Evolutionary conservation across 2,329 filamentous ascomycete genomes (phyloP), one percentile per base, ranked within the genome.

Genomic region (Sarocladiaceae sp.): DNA sequence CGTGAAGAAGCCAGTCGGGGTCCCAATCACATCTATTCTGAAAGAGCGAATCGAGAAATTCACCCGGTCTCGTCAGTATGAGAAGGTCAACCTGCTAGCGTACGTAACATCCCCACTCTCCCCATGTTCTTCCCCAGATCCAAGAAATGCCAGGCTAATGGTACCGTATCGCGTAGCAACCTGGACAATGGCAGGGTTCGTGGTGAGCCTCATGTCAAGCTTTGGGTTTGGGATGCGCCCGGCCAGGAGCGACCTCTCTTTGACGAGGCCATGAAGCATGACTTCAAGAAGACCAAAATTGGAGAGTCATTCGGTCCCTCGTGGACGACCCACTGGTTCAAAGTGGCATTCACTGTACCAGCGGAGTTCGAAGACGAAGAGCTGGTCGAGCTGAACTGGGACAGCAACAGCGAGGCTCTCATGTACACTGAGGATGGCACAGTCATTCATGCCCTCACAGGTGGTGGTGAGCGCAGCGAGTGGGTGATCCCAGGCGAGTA

Each of bases 281-380:
- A 85, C 6, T 99, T 93, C 73, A 80, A 79, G 50, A 79, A 85
- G 47, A 88, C 92, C 8, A 74, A 80, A 17, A 83, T 91, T 52
- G 92, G 93, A 54, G 79, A 87, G 53, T 83, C 77, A 6, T 97
- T 97, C 60, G 94, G 94, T 0, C 94, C 94, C 2, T 94, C 91
- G 31, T 99, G 94, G 94, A 88, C 91, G 2, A 99, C 94, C 8
- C 94, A 97, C 69, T 99, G 94, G 94, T 96, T 99, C 79, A 89
- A 85, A 61, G 82, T 97, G 52, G 75, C 86, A 53, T 73, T 99
- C 56, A 89, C 82, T 4, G 79, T 97, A 13, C 93, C 94, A 7
- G 65, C 82, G 52, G 74, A 89, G 12, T 80, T 97, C 62, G 73
- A 70, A 23, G 73, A 90, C 57, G 90, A 94, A 62, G 83, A 92